These are phyloP conservation scores for Ichthyophthirius multifiliis DNA, from an alignment of 169 alveolate species.

Conservation along the genomic window DNA sequence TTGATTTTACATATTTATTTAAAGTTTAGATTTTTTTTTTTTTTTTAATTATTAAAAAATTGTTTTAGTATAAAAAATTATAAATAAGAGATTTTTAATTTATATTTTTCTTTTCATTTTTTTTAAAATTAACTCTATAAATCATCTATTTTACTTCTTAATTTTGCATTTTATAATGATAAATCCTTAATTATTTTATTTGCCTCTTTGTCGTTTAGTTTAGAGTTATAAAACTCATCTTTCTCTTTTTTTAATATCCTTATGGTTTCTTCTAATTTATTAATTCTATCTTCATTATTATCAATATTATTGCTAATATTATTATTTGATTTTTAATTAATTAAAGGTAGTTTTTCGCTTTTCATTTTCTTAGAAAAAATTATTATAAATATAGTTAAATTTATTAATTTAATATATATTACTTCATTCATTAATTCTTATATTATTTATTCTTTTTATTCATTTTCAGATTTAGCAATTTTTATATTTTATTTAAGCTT, in stretches of 20 bases:
- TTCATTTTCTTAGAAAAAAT: background rate
- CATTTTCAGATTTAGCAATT: background rate
- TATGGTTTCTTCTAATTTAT: background rate
- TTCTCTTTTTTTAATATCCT: background rate
- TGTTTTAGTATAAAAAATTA: no score
- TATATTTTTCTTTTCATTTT: background rate
- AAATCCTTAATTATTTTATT: background rate
- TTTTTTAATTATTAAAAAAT: no score
- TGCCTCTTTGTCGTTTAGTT: background rate
- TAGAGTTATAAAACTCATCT: background rate
- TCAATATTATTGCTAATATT: background rate
- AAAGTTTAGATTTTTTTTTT: no score
- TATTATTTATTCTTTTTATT: background rate
- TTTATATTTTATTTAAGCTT: background rate
- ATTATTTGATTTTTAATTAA: no score
- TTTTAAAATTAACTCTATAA: background rate
- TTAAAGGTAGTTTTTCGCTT: background rate
- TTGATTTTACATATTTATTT: no score
- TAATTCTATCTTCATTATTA: background rate
- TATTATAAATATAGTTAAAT: background rate
- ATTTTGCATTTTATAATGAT: background rate
- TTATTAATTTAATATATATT: background rate
- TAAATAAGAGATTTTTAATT: no score
- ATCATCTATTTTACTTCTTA: conserved; percentile 5
- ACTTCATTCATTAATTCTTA: background rate